These are phyloP conservation scores for Groenewaldozyma salmanticensis DNA, from an alignment of 805 yeast genomes.

Conservation along the genomic window DNA sequence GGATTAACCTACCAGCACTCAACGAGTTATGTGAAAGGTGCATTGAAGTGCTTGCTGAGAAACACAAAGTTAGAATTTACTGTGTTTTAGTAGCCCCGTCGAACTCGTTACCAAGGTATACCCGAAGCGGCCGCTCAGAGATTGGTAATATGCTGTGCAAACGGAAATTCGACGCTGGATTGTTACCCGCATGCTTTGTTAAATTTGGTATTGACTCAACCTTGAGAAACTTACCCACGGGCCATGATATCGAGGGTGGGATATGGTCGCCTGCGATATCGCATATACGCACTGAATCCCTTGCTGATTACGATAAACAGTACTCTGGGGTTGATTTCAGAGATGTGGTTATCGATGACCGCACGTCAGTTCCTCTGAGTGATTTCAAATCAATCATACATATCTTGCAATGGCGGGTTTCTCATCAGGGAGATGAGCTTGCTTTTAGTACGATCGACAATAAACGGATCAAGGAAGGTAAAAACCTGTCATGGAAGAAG, in stretches of 20 bases:
- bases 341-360: constrained; percentile 64
- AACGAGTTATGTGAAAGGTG: constrained; percentile 42
- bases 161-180: constrained; percentile 66
- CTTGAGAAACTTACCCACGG: constrained; percentile 56
- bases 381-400: constrained; percentile 66
- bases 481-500: constrained; percentile 65
- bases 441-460: constrained; percentile 46
- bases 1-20: constrained; percentile 25
- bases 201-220: constrained; percentile 64
- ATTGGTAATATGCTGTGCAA: constrained; percentile 86
- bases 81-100: constrained; percentile 76
- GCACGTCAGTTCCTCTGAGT: constrained; percentile 63
- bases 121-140: constrained; percentile 78
- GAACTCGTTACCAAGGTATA: constrained; percentile 73
- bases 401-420: constrained; percentile 68
- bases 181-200: constrained; percentile 68
- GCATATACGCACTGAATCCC: constrained; percentile 46
- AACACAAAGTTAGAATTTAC: constrained; percentile 68
- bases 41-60: constrained; percentile 38
- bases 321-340: constrained; percentile 74
- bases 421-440: constrained; percentile 63
- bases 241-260: constrained; percentile 70
- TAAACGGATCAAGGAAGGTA: constrained; percentile 36
- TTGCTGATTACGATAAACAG: constrained; percentile 62
- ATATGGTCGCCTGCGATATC: constrained; percentile 78